Conservation (phyloP, 192 early-diverging fungal genomes). For the Coemansia sp. region DNA sequence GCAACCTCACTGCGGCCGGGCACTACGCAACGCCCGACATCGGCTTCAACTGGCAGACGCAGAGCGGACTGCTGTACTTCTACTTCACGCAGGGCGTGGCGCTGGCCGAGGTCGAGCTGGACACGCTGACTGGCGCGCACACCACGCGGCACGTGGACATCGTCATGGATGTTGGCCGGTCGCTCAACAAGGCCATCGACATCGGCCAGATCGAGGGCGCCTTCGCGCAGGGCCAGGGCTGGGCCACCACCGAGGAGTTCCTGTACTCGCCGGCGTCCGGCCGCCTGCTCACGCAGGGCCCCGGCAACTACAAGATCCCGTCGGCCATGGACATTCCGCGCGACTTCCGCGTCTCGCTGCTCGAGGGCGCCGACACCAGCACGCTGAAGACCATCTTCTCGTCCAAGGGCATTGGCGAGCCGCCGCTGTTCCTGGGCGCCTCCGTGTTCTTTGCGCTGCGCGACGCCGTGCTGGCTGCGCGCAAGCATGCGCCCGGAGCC, state of each 20-base stretch:
- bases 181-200: constrained; percentile 85
- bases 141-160: constrained; percentile 72
- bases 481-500: constrained; percentile 41
- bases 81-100: constrained; percentile 87
- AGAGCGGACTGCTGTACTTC: constrained; percentile 68
- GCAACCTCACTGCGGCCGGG: constrained; percentile 78
- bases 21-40: constrained; percentile 84
- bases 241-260: constrained; percentile 82
- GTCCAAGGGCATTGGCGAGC: constrained; percentile 85
- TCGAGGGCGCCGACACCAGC: constrained; percentile 57
- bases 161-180: constrained; percentile 82
- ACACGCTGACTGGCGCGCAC: constrained; percentile 80
- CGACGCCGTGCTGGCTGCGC: constrained; percentile 74
- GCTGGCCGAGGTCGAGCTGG: constrained; percentile 81
- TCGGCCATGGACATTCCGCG: constrained; percentile 80
- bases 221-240: constrained; percentile 81
- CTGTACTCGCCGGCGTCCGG: constrained; percentile 70
- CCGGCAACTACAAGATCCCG: constrained; percentile 87
- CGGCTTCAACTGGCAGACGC: constrained; percentile 69
- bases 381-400: constrained; percentile 73
- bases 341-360: constrained; percentile 73
- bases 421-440: constrained; percentile 80
- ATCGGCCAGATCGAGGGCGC: constrained; percentile 91
- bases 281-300: constrained; percentile 76
- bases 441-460: constrained; percentile 78